Base-by-base conservation (phyloP, 2,329 filamentous ascomycete species). In the Colletotrichum sp. region DNA sequence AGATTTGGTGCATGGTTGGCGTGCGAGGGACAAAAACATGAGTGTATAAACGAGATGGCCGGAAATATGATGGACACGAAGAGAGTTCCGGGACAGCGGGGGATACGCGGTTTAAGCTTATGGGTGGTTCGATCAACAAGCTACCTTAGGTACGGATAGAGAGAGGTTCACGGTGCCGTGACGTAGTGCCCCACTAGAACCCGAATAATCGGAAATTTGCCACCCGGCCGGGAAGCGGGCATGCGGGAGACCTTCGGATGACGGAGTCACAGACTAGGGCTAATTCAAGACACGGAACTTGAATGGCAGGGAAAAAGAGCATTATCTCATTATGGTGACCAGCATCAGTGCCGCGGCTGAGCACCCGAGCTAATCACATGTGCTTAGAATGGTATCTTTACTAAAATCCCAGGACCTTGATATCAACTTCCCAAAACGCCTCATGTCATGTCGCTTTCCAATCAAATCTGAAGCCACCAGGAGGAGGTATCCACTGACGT, bases 321-420 rank as follows among this genome's bases (percentile, higher is more conserved):
- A 71, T 74, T 39, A 72, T 72, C 36, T 71, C 72, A 74, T 74
- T 74, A 74, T 52, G 10, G 21, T 59, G 43, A 28, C 59, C 16
- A n/a, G 39, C 57, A 59, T 39, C 43, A 43, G 10, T 65, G 32
- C 61, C 36, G 61, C 68, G 21, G 52, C 61, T 24, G 39, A n/a
- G 60, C n/a, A 39, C 52, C 36, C 24, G 43, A 66, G 39, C 36
- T 59, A 28, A 55, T 43, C 55, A 55, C 43, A 26, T 52, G 32
- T 67, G 72, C 63, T 52, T 68, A 64, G 64, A 72, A 72, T 77
- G 75, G 75, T 77, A 77, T 77, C 75, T 75, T 61, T 52, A 55
- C 24, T 60, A 21, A 57, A 57, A 48, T 24, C 60, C 34, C 55
- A 68, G 30, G 63, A 30, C 32, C 71, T 24, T 52, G n/a, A 64